Conservation (phyloP, 805 yeast genomes). For the Candida tibetensis region DNA sequence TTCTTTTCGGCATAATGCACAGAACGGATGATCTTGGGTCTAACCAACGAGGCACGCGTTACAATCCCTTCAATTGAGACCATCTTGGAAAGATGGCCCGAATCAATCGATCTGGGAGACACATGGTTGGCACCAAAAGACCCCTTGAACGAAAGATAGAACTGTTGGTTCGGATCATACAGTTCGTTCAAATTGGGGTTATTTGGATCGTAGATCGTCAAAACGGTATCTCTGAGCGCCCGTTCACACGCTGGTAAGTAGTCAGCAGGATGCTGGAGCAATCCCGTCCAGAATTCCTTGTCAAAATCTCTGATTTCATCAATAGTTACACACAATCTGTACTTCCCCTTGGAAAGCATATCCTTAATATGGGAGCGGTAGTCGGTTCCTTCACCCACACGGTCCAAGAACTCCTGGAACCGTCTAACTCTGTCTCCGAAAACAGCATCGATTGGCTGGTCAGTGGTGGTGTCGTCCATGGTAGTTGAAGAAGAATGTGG, state of each 20-base stretch:
- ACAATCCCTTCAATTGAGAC: constrained; percentile 93
- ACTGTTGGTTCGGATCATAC: constrained; percentile 59
- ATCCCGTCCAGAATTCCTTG: constrained; percentile 70
- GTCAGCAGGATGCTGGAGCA: constrained; percentile 75
- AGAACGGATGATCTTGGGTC: constrained; percentile 88
- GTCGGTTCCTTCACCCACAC: constrained; percentile 51
- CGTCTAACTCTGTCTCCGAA: constrained; percentile 83
- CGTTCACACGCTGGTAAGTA: constrained; percentile 85
- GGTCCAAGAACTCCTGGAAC: constrained; percentile 82
- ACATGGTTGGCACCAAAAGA: constrained; percentile 86
- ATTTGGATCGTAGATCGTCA: constrained; percentile 65
- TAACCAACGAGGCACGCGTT: constrained; percentile 85
- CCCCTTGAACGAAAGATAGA: constrained; percentile 80
- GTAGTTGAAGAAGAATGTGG: constrained; percentile 4
- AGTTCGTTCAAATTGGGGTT: constrained; percentile 47
- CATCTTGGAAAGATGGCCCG: constrained; percentile 73
- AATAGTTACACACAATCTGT: constrained; percentile 69
- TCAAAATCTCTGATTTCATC: constrained; percentile 90
- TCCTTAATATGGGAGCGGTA: constrained; percentile 69
- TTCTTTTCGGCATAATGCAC: constrained; percentile 90
- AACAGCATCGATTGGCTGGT: constrained; percentile 42
- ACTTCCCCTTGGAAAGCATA: constrained; percentile 65
- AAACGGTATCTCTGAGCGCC: constrained; percentile 77
- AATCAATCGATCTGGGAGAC: constrained; percentile 82
- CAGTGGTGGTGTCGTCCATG: constrained; percentile 25